Conservation (phyloP, 257 asterid species). For the Oldenlandia corymbosa region DNA sequence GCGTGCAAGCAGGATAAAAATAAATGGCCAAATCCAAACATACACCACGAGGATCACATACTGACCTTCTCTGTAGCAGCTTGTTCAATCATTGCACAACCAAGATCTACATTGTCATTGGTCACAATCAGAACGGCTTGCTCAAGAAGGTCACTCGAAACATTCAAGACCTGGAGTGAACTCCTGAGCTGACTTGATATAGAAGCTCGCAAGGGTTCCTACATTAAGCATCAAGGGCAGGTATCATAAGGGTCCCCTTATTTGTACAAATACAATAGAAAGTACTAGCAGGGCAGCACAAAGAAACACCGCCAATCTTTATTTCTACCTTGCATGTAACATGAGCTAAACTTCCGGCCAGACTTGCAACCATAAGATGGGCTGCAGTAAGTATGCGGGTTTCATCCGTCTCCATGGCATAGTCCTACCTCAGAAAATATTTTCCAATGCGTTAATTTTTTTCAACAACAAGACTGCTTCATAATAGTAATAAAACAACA, state of each 20-base stretch:
- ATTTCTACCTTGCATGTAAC: constrained; percentile 92
- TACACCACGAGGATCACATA: neutral
- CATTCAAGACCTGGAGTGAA: constrained; percentile 58
- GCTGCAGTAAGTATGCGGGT: constrained; percentile 86
- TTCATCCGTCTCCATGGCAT: constrained; percentile 96
- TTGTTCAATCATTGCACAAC: constrained; percentile 96
- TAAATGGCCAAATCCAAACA: neutral
- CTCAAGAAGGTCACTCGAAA: constrained; percentile 63
- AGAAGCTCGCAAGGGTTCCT: constrained; percentile 94
- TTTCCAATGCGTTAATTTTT: neutral
- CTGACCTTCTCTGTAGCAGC: constrained; percentile 96
- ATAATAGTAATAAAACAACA: neutral
- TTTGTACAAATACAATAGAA: constrained; percentile 1
- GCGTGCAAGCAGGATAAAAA: neutral
- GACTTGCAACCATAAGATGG: constrained; percentile 96
- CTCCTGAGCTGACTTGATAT: constrained; percentile 78
- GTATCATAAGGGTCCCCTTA: neutral
- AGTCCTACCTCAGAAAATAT: constrained; percentile 51
- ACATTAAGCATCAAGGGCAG: constrained; percentile 3
- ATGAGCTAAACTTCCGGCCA: constrained; percentile 98
- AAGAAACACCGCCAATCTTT: too few relatives aligned
- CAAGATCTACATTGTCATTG: constrained; percentile 96
- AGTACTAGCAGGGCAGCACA: neutral
- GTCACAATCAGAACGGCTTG: constrained; percentile 81
- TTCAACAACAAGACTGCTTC: neutral